Base-by-base conservation (phyloP, 2,329 filamentous ascomycete species). In the Beauveria sp. region DNA sequence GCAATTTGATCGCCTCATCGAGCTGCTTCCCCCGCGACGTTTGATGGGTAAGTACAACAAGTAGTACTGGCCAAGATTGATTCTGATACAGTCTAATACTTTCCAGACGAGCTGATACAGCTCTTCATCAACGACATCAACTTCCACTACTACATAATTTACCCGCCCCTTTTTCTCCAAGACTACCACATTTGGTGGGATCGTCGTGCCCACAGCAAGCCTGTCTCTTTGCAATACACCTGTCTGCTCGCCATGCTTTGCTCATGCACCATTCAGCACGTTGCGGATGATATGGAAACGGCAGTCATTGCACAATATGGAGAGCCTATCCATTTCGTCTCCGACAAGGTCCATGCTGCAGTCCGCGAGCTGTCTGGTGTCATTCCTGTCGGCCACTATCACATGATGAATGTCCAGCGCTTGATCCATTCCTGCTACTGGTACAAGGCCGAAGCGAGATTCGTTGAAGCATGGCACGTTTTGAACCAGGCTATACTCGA, bases 131-230 rank as follows among this genome's bases (percentile, higher is more conserved):
- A 64, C 34, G 68, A 70, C 30, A 67, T 72, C 57, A 73, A 73
- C 53, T 70, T 67, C 22, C 70, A 73, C 60, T 73, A 73, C 63
- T 71, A 72, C 65, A 69, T 72, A 59, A 67, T 73, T 53, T 70
- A 72, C 52, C 67, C 69, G n/a, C 65, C 69, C 9, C 60, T 64
- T 8, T 72, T 73, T 50, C 51, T 69, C 20, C 63, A 66, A 10
- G 67, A 72, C 26, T 73, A 73, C 45, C 65, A 71, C 24, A 64
- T 65, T 24, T 73, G 71, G 71, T 73, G 70, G 71, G 65, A 69
- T 28, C 60, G 65, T 14, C 62, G 66, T 28, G 42, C 52, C 3
- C 61, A 62, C 9, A 61, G 63, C 20, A 58, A 66, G n/a, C 64
- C 66, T 2, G 42, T 72, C 2, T 65, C 66, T 2, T 55, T 72